Conservation (phyloP, 106 monocot genomes). For the Platanthera zijinensis region DNA sequence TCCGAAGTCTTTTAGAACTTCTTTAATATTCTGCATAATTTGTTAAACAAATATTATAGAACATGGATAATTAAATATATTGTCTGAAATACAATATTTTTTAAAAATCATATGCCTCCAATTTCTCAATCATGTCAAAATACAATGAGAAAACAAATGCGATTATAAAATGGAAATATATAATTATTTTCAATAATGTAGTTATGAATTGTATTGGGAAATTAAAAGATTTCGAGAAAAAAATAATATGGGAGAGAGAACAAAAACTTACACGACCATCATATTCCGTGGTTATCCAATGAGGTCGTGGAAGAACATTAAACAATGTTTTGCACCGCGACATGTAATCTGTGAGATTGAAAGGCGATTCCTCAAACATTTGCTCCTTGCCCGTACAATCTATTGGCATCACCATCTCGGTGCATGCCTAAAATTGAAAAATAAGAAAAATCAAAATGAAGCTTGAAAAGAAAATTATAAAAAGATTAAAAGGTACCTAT, state of each 20-base stretch:
- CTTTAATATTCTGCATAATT: conserved; percentile 27
- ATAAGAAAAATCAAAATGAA: not conserved
- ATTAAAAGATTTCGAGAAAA: not conserved
- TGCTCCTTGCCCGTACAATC: conserved; percentile 1
- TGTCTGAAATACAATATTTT: too few relatives aligned
- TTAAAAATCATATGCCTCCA: too few relatives aligned
- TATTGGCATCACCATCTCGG: conserved; percentile 28
- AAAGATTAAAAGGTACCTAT: too few relatives aligned
- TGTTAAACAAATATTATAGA: not conserved
- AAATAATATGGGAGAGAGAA: not conserved
- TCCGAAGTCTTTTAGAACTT: conserved; percentile 34
- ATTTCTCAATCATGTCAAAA: too few relatives aligned
- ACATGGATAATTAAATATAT: not conserved
- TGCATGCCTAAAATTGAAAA: conserved; percentile 14
- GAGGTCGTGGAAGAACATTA: conserved; percentile 18
- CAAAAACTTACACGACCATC: not conserved
- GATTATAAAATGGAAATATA: too few relatives aligned
- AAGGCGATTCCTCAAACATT: conserved; percentile 19
- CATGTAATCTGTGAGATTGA: conserved; percentile 1
- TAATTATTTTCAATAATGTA: too few relatives aligned
- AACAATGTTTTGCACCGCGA: conserved; percentile 6
- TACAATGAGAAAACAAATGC: too few relatives aligned
- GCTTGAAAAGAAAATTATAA: too few relatives aligned
- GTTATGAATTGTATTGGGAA: not conserved
- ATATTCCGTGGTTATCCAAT: conserved; percentile 18